Evolutionary conservation across 257 asterid genomes (phyloP).

Genomic region (Henckelia pumila): DNA sequence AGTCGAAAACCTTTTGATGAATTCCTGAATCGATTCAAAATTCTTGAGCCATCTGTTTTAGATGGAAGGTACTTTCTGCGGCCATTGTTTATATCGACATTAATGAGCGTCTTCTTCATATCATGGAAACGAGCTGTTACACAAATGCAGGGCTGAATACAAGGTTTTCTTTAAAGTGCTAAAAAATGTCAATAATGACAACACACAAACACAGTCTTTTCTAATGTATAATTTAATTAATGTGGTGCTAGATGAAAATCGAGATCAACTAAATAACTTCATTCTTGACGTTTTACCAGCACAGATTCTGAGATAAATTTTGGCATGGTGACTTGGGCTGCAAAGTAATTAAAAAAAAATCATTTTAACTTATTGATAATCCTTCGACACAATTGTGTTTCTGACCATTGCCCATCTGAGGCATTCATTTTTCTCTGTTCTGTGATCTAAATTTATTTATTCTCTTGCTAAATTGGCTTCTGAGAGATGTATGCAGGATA

Average conservation of each 20-base stretch:
- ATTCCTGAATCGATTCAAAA: conserved; percentile 60
- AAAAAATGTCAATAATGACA: too few relatives aligned
- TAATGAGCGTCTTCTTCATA: conserved; percentile 9
- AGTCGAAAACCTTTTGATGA: conserved; percentile 75
- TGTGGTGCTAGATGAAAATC: neutral
- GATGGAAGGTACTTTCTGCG: conserved; percentile 51
- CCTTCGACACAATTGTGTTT: too few relatives aligned
- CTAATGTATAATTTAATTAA: neutral
- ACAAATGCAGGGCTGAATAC: conserved; percentile 2
- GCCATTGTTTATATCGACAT: conserved; percentile 3
- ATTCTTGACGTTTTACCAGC: neutral
- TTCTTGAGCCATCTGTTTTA: conserved; percentile 59
- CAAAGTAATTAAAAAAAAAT: too few relatives aligned
- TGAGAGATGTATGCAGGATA: neutral
- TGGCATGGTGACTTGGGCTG: conserved; percentile 1
- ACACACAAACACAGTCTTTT: neutral
- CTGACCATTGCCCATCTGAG: neutral
- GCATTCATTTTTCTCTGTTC: neutral
- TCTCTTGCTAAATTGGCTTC: neutral
- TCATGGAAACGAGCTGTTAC: conserved; percentile 2
- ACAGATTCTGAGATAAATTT: neutral
- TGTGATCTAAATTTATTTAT: neutral
- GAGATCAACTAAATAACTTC: neutral
- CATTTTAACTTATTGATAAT: neutral
- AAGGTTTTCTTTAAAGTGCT: neutral